Conservation (phyloP, 352 stramenopile genomes). For the Pythium monospermum region DNA sequence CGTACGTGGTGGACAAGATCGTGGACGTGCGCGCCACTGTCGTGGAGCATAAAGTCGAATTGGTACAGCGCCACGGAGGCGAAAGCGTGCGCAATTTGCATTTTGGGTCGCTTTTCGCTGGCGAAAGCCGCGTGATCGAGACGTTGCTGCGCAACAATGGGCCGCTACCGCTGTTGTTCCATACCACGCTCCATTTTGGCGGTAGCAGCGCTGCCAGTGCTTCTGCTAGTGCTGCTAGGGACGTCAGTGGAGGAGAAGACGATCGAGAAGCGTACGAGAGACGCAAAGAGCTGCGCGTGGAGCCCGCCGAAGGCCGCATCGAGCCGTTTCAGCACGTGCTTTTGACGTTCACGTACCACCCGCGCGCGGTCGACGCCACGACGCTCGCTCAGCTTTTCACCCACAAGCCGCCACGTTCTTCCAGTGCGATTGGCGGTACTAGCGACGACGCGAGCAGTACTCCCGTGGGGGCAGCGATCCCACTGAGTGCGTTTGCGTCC, state of each 20-base stretch:
- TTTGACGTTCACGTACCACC: constrained; percentile 49
- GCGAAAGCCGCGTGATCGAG: constrained; percentile 50
- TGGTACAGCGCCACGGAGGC: constrained; percentile 48
- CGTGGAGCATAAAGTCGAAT: constrained; percentile 83
- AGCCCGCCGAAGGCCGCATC: constrained; percentile 46
- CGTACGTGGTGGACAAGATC: constrained; percentile 44
- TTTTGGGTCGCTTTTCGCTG: constrained; percentile 71
- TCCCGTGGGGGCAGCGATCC: not conserved
- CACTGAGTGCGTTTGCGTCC: constrained; percentile 63
- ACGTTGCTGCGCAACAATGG: constrained; percentile 78
- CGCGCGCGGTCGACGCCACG: constrained; percentile 30
- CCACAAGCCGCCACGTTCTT: constrained; percentile 9
- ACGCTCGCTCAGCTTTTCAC: constrained; percentile 27
- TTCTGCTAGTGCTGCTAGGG: constrained; percentile 1
- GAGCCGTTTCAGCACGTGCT: constrained; percentile 47
- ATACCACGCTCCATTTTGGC: constrained; percentile 47
- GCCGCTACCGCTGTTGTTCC: constrained; percentile 56
- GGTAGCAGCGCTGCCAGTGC: not conserved
- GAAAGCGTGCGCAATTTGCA: constrained; percentile 46
- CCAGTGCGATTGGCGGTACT: not conserved
- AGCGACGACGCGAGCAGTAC: constrained; percentile 1
- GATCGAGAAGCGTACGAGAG: constrained; percentile 64
- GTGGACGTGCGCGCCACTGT: constrained; percentile 77
- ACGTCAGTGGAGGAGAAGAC: constrained; percentile 27
- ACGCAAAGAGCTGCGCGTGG: constrained; percentile 62